Evolutionary conservation across 75 land plant genomes (phyloP), one percentile per base, ranked within the genome.

Genomic region (Pinus albicaulis): DNA sequence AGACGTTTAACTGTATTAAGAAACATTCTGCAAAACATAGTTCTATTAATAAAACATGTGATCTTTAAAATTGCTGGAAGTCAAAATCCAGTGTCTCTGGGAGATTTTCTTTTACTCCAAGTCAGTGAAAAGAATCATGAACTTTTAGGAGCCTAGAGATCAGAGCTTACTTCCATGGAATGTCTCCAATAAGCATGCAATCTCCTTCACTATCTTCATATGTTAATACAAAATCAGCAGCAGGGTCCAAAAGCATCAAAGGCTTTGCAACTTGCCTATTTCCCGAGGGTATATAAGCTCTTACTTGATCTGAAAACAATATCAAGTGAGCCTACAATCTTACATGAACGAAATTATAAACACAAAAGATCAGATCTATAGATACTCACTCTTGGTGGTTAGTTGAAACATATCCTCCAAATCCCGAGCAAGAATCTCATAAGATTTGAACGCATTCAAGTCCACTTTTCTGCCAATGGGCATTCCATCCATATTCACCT

Each of bases 121-220:
- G 53, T 48, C 53, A 48, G 66, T 4, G 31, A 28, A 31, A 28
- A 62, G 7, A 2, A 16, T 17, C 7, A n/a, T n/a, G 38, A 31
- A 64, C 19, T 64, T 64, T 38, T 7, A 68, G 24, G n/a, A 34
- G 41, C 71, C 44, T 41, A 66, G 23, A 66, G 70, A 66, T 38
- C 44, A 38, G 22, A 52, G 28, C 87, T 77, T 87, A 93, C 96
- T 88, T 82, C 96, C 96, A 93, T 57, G 96, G 96, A 75, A 93
- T 94, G 86, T 93, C 96, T 64, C 96, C 96, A 68, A 93, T 92
- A 41, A 93, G 88, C 96, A 93, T 91, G 94, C 84, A 87, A 70
- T 93, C 96, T 59, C 94, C 96, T 19, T 93, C 96, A 57, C 82
- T 87, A 78, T 93, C 96, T 79, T 93, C 92, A 82, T 93, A 93